These are phyloP conservation scores for Pseudophaeomoniella oleicola DNA, from an alignment of 2,329 filamentous ascomycete genomes.

Conservation along the genomic window DNA sequence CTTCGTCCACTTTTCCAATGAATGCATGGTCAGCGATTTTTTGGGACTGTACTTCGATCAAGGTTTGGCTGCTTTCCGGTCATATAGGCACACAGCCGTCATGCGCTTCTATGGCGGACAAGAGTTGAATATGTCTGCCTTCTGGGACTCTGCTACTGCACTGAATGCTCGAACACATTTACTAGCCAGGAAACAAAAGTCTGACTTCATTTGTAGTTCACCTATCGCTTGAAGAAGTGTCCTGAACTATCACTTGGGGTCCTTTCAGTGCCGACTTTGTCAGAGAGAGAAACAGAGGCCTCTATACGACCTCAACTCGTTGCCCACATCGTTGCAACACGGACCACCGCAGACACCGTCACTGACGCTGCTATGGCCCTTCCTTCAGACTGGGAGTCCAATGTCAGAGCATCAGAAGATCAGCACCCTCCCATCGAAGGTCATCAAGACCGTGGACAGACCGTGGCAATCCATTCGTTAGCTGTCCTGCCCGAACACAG, in stretches of 20 bases:
- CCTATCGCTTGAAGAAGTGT: slow-evolving; percentile 60
- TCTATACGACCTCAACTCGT: slow-evolving; percentile 52
- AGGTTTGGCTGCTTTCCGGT: too few species aligned
- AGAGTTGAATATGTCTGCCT: too few species aligned
- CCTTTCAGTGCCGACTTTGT: slow-evolving; percentile 48
- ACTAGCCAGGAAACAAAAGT: too few species aligned
- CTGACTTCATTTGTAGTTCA: slow-evolving; percentile 43
- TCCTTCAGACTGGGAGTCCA: slow-evolving; percentile 50
- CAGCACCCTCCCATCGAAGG: slow-evolving; percentile 29
- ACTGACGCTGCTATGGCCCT: slow-evolving; percentile 65
- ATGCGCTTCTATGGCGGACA: too few species aligned
- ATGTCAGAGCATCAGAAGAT: slow-evolving; percentile 4
- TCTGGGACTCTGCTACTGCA: too few species aligned
- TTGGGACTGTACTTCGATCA: too few species aligned
- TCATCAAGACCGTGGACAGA: slow-evolving; percentile 59
- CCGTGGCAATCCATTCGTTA: slow-evolving; percentile 69
- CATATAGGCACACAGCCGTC: too few species aligned
- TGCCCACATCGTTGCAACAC: slow-evolving; percentile 64
- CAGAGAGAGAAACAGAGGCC: slow-evolving; percentile 39
- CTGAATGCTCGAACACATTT: too few species aligned
- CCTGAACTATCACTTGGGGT: slow-evolving; percentile 67
- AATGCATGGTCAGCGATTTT: too few species aligned
- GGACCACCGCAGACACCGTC: slow-evolving; percentile 47
- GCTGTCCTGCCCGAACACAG: slow-evolving; percentile 66
- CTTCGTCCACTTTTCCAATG: too few species aligned